Conservation (phyloP, 2,329 filamentous ascomycete genomes). For the Eurotiales sp. region DNA sequence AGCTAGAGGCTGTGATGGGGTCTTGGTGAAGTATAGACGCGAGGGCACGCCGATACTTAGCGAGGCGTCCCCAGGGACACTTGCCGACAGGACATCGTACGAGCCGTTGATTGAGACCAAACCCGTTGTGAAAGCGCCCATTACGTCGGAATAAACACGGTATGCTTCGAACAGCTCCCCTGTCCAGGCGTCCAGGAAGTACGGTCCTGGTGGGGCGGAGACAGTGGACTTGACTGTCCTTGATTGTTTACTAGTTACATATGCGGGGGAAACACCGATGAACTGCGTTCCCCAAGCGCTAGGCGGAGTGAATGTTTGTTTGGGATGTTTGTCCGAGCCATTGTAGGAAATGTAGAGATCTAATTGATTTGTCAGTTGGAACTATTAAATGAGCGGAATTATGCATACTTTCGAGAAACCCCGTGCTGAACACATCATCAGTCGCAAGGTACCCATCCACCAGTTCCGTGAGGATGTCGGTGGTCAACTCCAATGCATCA, state of each 20-base stretch:
- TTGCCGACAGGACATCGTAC: slow-evolving; percentile 17
- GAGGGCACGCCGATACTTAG: not conserved
- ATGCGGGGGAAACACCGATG: too few relatives aligned
- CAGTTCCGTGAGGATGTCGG: too few relatives aligned
- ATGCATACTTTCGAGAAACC: not conserved
- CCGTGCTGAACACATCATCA: not conserved
- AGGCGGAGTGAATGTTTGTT: too few relatives aligned
- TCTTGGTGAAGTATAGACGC: slow-evolving; percentile 19
- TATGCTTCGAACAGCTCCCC: slow-evolving; percentile 91
- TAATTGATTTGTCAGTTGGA: too few relatives aligned
- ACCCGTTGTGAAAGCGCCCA: not conserved
- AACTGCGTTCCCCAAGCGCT: too few relatives aligned
- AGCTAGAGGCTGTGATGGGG: slow-evolving; percentile 53
- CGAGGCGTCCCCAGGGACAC: slow-evolving; percentile 11
- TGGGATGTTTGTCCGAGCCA: too few relatives aligned
- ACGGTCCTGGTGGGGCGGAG: too few relatives aligned
- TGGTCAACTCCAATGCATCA: too few relatives aligned
- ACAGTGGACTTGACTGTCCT: too few relatives aligned
- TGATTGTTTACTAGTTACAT: too few relatives aligned
- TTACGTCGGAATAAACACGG: slow-evolving; percentile 56
- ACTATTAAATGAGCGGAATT: not conserved
- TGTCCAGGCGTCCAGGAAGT: slow-evolving; percentile 64
- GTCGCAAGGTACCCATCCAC: too few relatives aligned
- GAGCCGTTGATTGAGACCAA: slow-evolving; percentile 12
- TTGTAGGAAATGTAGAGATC: too few relatives aligned